phyloP scores from a whole-genome alignment of 768 basidiomycete genomes.

The Xerocomellus amylosporus region DNA sequence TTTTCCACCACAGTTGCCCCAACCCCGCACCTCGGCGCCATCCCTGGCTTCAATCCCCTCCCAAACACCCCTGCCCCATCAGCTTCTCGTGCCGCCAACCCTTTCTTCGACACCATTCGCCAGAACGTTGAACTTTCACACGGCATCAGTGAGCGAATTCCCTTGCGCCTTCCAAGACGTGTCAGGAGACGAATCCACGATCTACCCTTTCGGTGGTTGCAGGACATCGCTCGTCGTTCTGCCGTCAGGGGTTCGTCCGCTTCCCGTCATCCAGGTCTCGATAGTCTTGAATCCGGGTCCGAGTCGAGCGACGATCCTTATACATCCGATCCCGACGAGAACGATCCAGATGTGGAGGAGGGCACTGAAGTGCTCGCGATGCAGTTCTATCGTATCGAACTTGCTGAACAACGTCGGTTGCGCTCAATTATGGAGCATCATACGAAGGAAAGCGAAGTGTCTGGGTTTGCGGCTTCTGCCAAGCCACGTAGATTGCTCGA shows the following conservation, averaged over 20 bases:
- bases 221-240: constrained; percentile 62
- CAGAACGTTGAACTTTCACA: constrained; percentile 80
- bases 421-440: constrained; percentile 94
- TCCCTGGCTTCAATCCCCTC: not conserved
- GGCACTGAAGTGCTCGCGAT: constrained; percentile 79
- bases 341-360: constrained; percentile 51
- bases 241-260: constrained; percentile 21
- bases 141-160: constrained; percentile 77
- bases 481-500: constrained; percentile 9
- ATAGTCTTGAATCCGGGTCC: constrained; percentile 26
- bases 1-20: constrained; percentile 39
- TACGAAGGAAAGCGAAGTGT: constrained; percentile 51
- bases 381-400: constrained; percentile 92
- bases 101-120: constrained; percentile 93
- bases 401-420: constrained; percentile 84
- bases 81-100: constrained; percentile 51
- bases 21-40: constrained; percentile 7
- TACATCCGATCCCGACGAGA: constrained; percentile 33
- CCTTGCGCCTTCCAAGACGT: constrained; percentile 53
- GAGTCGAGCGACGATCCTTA: constrained; percentile 36
- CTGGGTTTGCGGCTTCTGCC: not conserved
- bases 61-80: constrained; percentile 21
- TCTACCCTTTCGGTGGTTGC: constrained; percentile 77
- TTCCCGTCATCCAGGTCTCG: constrained; percentile 16
- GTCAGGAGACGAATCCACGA: constrained; percentile 62